Evolutionary conservation across 2,329 filamentous ascomycete species (phyloP).

Genomic region (Ciborinia camelliae): DNA sequence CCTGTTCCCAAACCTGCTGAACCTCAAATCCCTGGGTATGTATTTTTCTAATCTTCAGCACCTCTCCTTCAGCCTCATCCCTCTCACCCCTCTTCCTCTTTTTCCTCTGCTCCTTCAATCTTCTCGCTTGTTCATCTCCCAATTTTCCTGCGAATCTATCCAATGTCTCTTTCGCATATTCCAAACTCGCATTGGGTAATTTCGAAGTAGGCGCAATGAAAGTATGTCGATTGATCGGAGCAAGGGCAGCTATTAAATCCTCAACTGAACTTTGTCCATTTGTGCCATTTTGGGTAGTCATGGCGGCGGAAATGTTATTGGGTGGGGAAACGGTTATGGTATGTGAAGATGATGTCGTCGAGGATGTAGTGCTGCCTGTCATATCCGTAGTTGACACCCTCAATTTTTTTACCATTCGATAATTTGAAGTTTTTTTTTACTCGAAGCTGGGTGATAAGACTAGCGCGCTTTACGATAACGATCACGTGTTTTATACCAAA

Average conservation of each 20-base stretch:
- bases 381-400: slow-evolving; percentile 30
- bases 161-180: slow-evolving; percentile 74
- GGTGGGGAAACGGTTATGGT: slow-evolving; percentile 53
- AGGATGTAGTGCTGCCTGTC: slow-evolving; percentile 51
- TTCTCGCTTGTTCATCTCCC: slow-evolving; percentile 66
- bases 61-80: slow-evolving; percentile 44
- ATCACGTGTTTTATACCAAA: slow-evolving; percentile 12
- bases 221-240: slow-evolving; percentile 36
- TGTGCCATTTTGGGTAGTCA: slow-evolving; percentile 30
- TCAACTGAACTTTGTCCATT: slow-evolving; percentile 25
- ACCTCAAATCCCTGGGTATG: slow-evolving; percentile 85
- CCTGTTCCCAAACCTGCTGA: slow-evolving; percentile 92
- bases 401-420: slow-evolving; percentile 6
- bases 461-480: slow-evolving; percentile 17
- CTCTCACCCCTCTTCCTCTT: slow-evolving; percentile 70
- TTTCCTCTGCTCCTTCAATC: slow-evolving; percentile 63
- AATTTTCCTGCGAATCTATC: slow-evolving; percentile 74
- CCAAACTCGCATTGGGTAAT: slow-evolving; percentile 66
- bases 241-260: slow-evolving; percentile 30
- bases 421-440: slow-evolving; percentile 22
- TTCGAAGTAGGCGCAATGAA: slow-evolving; percentile 72
- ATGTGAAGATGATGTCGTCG: slow-evolving; percentile 61
- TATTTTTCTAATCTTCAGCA: slow-evolving; percentile 76
- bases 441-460: slow-evolving; percentile 18
- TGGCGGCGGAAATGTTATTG: slow-evolving; percentile 38